These are phyloP conservation scores for Dioscorea zingiberensis DNA, from an alignment of 106 monocot species.

Conservation along the genomic window DNA sequence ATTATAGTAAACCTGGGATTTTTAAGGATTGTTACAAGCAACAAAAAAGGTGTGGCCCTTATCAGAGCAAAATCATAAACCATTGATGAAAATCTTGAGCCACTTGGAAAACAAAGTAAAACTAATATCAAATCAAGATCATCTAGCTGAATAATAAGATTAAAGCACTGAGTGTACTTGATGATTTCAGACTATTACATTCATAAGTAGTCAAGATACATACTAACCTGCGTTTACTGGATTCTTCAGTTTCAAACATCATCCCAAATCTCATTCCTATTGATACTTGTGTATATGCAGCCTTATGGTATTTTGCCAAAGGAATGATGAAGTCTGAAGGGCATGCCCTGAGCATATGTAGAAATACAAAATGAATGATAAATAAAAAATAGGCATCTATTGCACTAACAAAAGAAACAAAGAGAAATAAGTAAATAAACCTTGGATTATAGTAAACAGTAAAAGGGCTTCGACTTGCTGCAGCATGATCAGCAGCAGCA, in stretches of 20 bases:
- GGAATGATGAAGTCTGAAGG: conserved; percentile 83
- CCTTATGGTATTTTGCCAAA: conserved; percentile 70
- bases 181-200: no score
- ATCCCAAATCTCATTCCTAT: conserved; percentile 93
- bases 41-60: no score
- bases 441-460: conserved; percentile 95
- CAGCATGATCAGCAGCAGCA: conserved; percentile 95
- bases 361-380: neutral
- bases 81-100: no score
- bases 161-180: no score
- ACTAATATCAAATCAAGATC: no score
- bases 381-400: neutral
- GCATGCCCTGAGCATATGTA: conserved; percentile 52
- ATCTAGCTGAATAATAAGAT: no score
- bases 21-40: no score
- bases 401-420: neutral
- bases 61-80: no score
- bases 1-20: no score
- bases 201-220: no score
- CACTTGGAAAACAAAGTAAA: no score
- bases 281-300: conserved; percentile 69
- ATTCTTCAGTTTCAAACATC: conserved; percentile 99
- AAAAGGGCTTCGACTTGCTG: conserved; percentile 62
- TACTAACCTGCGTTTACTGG: conserved; percentile 74
- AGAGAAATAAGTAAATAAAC: conserved; percentile 16